phyloP scores from a whole-genome alignment of 2,329 filamentous ascomycete species.

The Alternaria triticimaculans region DNA sequence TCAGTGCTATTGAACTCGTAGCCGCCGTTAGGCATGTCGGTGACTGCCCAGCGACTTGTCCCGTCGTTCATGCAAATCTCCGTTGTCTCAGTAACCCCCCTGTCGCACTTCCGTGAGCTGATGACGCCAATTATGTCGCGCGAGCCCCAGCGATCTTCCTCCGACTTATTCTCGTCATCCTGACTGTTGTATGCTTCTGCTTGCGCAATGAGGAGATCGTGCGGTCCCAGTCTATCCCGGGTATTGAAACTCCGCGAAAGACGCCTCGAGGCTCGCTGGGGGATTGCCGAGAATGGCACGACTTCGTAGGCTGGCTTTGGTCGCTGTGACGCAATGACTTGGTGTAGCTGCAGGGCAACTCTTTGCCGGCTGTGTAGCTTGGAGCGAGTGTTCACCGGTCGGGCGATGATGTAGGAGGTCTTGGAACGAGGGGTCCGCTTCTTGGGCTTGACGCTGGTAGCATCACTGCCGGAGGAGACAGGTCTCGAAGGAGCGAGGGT shows the following conservation, averaged over 20 bases:
- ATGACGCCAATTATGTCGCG: constrained; percentile 72
- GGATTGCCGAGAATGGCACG: constrained; percentile 70
- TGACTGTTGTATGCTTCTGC: constrained; percentile 68
- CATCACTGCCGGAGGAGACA: constrained; percentile 46
- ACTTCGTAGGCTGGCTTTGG: constrained; percentile 75
- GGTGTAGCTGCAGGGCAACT: constrained; percentile 74
- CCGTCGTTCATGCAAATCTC: constrained; percentile 69
- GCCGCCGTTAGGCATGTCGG: constrained; percentile 51
- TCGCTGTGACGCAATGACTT: constrained; percentile 64
- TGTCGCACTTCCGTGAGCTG: constrained; percentile 63
- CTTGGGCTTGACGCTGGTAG: constrained; percentile 46
- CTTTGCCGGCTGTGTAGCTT: constrained; percentile 73
- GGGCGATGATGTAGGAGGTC: constrained; percentile 71
- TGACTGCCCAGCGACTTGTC: constrained; percentile 53
- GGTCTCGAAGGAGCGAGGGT: constrained; percentile 42
- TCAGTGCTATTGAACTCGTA: constrained; percentile 67
- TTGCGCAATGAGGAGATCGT: constrained; percentile 74
- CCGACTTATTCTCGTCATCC: constrained; percentile 52
- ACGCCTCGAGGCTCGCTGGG: constrained; percentile 53
- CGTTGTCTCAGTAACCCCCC: constrained; percentile 64
- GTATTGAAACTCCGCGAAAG: constrained; percentile 69
- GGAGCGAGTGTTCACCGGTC: constrained; percentile 65
- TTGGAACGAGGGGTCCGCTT: constrained; percentile 61
- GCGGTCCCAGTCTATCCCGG: constrained; percentile 68
- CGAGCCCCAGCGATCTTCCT: constrained; percentile 59